phyloP scores from a whole-genome alignment of 495 filamentous ascomycete species.

The Aspergillus saccharolyticus region DNA sequence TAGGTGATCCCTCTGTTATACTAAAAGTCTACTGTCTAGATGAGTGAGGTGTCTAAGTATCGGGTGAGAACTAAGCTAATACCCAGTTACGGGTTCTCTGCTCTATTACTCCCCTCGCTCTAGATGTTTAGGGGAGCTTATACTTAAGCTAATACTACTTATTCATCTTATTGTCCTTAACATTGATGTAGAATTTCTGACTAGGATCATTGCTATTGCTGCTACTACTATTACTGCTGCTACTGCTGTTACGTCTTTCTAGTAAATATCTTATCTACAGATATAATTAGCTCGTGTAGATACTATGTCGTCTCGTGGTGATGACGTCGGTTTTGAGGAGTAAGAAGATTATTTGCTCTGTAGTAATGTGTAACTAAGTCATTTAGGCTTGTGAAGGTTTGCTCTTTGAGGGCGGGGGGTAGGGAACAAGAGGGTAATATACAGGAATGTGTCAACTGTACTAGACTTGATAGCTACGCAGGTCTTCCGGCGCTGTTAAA shows the following conservation, averaged over 20 bases:
- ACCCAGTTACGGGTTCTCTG: neutral
- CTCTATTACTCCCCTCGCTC: too few species aligned
- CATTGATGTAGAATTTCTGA: neutral
- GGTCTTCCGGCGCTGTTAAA: neutral
- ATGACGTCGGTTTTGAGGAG: too few species aligned
- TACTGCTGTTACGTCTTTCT: neutral
- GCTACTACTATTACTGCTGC: too few species aligned
- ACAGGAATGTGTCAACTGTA: neutral
- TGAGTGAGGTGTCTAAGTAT: neutral
- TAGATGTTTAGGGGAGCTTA: neutral
- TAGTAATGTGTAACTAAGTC: too few species aligned
- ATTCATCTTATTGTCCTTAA: neutral
- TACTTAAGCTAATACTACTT: neutral
- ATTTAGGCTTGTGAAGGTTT: too few species aligned
- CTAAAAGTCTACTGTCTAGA: neutral
- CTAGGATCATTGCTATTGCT: too few species aligned
- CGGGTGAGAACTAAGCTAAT: neutral
- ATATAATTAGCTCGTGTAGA: neutral
- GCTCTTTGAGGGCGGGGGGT: too few species aligned
- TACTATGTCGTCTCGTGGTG: too few species aligned
- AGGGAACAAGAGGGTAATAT: neutral
- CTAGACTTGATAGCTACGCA: neutral
- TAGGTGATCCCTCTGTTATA: too few species aligned
- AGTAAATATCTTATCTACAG: too few species aligned
- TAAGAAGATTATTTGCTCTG: too few species aligned